Evolutionary conservation across 495 filamentous ascomycete species (phyloP).

Genomic region (Hypoxylon fragiforme): DNA sequence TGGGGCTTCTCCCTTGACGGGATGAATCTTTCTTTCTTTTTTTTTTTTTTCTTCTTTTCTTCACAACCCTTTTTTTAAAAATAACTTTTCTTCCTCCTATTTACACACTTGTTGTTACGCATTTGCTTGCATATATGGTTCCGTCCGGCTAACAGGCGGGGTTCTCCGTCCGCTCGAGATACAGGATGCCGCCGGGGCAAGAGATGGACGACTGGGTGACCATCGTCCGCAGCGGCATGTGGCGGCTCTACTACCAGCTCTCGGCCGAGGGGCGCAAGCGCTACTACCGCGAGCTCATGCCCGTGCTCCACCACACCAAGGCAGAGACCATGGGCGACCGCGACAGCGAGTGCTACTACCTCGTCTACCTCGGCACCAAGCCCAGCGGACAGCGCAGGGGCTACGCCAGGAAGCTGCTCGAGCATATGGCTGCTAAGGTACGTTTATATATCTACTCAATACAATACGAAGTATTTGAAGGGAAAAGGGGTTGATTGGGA

Average conservation of each 20-base stretch:
- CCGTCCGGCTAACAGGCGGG: slow-evolving; percentile 18
- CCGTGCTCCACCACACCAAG: slow-evolving; percentile 75
- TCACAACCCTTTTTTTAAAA: no score
- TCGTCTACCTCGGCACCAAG: slow-evolving; percentile 78
- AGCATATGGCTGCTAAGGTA: slow-evolving; percentile 65
- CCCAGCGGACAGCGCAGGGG: slow-evolving; percentile 66
- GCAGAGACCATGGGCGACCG: slow-evolving; percentile 62
- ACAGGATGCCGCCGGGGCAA: slow-evolving; percentile 75
- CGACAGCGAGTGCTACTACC: slow-evolving; percentile 69
- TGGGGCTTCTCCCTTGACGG: background rate
- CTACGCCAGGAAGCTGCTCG: slow-evolving; percentile 68
- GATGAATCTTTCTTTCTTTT: slow-evolving; percentile 4
- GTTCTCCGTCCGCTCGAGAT: no score
- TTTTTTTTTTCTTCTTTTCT: slow-evolving; percentile 11
- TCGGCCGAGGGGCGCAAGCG: slow-evolving; percentile 68
- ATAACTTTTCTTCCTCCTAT: no score
- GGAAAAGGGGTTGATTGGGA: background rate
- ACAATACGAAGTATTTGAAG: no score
- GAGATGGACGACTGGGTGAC: slow-evolving; percentile 74
- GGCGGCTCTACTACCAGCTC: slow-evolving; percentile 71
- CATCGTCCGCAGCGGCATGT: slow-evolving; percentile 70
- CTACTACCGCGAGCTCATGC: slow-evolving; percentile 76
- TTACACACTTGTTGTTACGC: no score
- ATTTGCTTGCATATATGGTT: no score
- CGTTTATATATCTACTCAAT: slow-evolving; percentile 31